phyloP scores from a whole-genome alignment of 1,139 yeast species.

The Sugiyamaella sp. region DNA sequence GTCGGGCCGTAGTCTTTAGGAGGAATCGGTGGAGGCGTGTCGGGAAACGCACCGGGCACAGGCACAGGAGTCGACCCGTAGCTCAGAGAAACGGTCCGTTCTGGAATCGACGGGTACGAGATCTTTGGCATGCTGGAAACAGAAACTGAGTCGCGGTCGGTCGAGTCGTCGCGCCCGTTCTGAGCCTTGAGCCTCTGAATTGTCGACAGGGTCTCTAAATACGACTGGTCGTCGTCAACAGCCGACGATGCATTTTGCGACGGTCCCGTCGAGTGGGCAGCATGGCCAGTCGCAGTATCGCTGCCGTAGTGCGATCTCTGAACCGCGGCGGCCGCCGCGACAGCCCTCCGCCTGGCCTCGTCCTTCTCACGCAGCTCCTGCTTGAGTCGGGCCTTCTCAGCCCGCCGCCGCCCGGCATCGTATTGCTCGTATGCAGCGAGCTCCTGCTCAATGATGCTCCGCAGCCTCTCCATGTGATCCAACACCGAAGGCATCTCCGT shows the following conservation, averaged over 20 bases:
- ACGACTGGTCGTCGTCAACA: slow-evolving; percentile 20
- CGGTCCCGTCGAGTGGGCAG: background rate
- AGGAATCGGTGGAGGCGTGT: slow-evolving; percentile 27
- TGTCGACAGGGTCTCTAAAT: slow-evolving; percentile 29
- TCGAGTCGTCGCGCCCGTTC: slow-evolving; percentile 4
- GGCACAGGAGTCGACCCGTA: background rate
- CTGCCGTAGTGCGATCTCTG: slow-evolving; percentile 6
- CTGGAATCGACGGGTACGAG: slow-evolving; percentile 25
- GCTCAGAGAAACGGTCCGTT: slow-evolving; percentile 14
- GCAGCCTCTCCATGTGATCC: slow-evolving; percentile 45
- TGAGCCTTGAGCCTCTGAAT: slow-evolving; percentile 26
- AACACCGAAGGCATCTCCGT: slow-evolving; percentile 42
- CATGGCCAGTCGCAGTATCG: slow-evolving; percentile 4
- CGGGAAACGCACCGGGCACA: slow-evolving; percentile 7
- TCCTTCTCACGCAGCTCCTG: slow-evolving; percentile 20
- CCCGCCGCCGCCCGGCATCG: slow-evolving; percentile 17
- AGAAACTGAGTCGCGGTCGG: background rate
- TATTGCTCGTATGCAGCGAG: slow-evolving; percentile 35
- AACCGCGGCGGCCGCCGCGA: background rate
- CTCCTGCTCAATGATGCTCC: slow-evolving; percentile 41
- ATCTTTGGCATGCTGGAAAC: background rate
- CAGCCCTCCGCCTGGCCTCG: slow-evolving; percentile 23
- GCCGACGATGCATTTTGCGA: background rate
- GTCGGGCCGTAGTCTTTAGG: slow-evolving; percentile 27
- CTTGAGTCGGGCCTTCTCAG: slow-evolving; percentile 16